These are phyloP conservation scores for Echinosophora koreensis DNA, from an alignment of 306 rosid genomes.

Conservation along the genomic window DNA sequence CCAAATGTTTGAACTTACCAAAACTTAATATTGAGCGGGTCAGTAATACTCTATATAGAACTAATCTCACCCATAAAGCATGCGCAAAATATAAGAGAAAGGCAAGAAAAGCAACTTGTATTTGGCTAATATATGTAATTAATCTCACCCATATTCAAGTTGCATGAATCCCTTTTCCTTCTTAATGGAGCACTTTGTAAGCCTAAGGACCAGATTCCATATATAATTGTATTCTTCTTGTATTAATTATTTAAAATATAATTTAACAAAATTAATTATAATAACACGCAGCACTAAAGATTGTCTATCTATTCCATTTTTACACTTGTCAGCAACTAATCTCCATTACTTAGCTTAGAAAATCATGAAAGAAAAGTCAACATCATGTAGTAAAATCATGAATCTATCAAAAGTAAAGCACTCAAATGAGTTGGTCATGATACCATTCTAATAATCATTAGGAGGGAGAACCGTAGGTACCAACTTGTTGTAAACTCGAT, in stretches of 20 bases:
- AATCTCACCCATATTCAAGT: not conserved
- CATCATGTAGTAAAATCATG: conserved; percentile 41
- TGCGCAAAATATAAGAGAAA: too few species aligned
- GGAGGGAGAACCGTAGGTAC: conserved; percentile 28
- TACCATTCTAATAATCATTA: conserved; percentile 48
- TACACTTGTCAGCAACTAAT: conserved; percentile 45
- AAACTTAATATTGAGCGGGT: too few species aligned
- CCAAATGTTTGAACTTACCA: too few species aligned
- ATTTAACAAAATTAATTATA: too few species aligned
- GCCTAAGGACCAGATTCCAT: conserved; percentile 10
- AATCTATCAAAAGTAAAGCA: conserved; percentile 48
- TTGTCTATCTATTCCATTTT: conserved; percentile 31
- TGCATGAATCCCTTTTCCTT: conserved; percentile 21
- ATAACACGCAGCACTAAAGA: conserved; percentile 40
- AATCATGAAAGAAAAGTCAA: not conserved
- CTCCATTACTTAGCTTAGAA: conserved; percentile 27
- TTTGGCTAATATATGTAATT: not conserved
- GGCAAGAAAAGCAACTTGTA: too few species aligned
- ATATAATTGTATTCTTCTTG: not conserved
- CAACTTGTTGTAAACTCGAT: conserved; percentile 44
- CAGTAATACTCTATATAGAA: too few species aligned
- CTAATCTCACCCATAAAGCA: too few species aligned
- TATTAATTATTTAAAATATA: not conserved
- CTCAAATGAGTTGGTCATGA: conserved; percentile 51
- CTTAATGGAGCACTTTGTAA: conserved; percentile 46